Evolutionary conservation across 257 asterid genomes (phyloP), one percentile per base, ranked within the genome.

Genomic region (Solanum sparsipilum): DNA sequence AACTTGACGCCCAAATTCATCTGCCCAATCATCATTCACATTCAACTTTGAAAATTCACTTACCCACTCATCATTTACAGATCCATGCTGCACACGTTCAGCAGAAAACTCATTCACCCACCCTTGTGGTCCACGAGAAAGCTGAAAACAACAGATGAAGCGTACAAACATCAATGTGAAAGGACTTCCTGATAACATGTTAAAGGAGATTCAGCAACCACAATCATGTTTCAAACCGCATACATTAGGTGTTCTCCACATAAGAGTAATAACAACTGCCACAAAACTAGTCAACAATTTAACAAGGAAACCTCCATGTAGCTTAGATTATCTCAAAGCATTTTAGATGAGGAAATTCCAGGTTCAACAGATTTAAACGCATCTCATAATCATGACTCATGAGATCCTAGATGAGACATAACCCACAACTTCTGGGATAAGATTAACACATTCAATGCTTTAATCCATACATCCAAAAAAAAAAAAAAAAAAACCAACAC

Each of bases 11-110:
- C 95, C 98, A 90, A 97, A 97, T 89, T 96, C 99, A 46, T 97
- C 98, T 0, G 98, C 93, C 99, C 99, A 96, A 90, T 95, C 98
- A 90, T 95, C 99, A 87, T 94, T 91, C 87, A 97, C 99, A 70
- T 94, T 94, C 85, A 97, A 90, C 90, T 96, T 97, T 20, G 99
- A 97, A 93, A 97, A 97, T 87, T 97, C 99, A 90, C 91, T 89
- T 82, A 89, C 99, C 99, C 99, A 97, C 90, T 93, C 97, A 88
- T 96, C 93, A 89, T 93, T 95, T 86, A 79, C 91, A 38, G 89
- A 84, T 89, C 94, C 97, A 85, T 89, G 94, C 83, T 86, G 91
- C 92, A 88, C 91, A n/a, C 87, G 96, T 88, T 92, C 94, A 90
- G 95, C 91, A 88, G 96, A 90, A 94, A 94, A 97, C 92, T 97